Evolutionary conservation across 106 monocot species (phyloP), one percentile per base, ranked within the genome.

Genomic region (Alisma plantagoaquatica): DNA sequence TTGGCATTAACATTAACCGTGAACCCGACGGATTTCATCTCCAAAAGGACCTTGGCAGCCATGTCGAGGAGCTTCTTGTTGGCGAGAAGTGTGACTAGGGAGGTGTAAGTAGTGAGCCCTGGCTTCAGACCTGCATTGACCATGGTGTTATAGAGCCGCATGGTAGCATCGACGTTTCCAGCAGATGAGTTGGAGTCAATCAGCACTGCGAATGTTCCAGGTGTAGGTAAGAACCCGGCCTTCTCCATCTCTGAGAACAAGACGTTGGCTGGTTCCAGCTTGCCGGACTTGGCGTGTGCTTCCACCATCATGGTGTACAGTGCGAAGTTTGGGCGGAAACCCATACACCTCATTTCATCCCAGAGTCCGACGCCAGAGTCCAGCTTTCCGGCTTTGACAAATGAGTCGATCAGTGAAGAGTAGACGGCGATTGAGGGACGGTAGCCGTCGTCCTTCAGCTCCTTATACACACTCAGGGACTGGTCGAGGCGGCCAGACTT

Each of bases 241-340:
- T 77, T 84, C 71, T 98, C 96, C 96, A 98, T 98, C 42, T 84
- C 90, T 0, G 57, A 31, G 41, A 98, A 98, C 7, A 98, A 53
- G 17, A 43, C 10, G 7, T 76, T 69, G 0, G 96, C 89, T 0
- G 42, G 35, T 19, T 78, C 89, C 10, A 84, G 68, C 73, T 78
- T 64, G 5, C 96, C 96, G 0, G 79, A 85, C 66, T 60, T 78
- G 0, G 96, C 89, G 38, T 90, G 74, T 2, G 96, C 60, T 61
- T 98, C 96, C 3, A 98, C 76, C 75, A 98, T 82, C 69, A 85
- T 45, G 0, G 89, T 98, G 45, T 85, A 98, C 19, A 98, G 71
- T 4, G 68, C 81, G 47, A 85, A 98, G 56, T 82, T 98, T 3
- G 96, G 96, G 14, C 89, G 65, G 43, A 85, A 79, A 2, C 96